Evolutionary conservation across 2,329 filamentous ascomycete species (phyloP), one percentile per base, ranked within the genome.

Genomic region (Aspergillus sp.): DNA sequence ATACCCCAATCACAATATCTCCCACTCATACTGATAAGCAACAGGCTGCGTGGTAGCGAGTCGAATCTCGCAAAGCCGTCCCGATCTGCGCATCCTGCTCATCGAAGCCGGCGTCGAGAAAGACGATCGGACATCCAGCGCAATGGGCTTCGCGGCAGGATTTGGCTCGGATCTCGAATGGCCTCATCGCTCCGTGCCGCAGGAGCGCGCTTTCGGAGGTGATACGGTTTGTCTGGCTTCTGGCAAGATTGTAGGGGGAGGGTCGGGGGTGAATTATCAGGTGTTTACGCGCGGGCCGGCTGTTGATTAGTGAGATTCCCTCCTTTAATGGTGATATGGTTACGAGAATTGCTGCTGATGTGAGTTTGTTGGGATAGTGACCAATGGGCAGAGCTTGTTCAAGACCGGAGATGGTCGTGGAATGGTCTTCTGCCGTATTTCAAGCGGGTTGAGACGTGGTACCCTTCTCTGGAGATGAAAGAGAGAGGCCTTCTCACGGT

Each of bases 41-140:
- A 6, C 36, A 54, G 52, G 52, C 5, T 54, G 52, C n/a, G 52
- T 54, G 10, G 23, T 54, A 8, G 52, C 52, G 8, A 54, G 52
- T 17, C 52, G 52, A 23, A 54, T 54, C 38, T 54, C 52, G 8
- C 38, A 44, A 11, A 30, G 23, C 4, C 52, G 52, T 19, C 52
- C 52, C 23, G 23, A 47, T 15, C 23, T 54, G 6, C 52, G 52
- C 15, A 47, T 54, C 23, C 52, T 54, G 7, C 23, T 54, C 15
- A 25, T 54, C 3, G 52, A 54, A 21, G 52, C 52, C 3, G 52
- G 52, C 4, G 7, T 54, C 7, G 39, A 54, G n/a, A 54, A 44
- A 11, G 52, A 54, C 11, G 52, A 54, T 15, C 52, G 52, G 15
- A 42, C 41, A 13, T 13, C 19, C 39, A n/a, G n/a, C 5, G 38